Base-by-base conservation (phyloP, 2,329 filamentous ascomycete genomes). In the Nectriaceae sp. region DNA sequence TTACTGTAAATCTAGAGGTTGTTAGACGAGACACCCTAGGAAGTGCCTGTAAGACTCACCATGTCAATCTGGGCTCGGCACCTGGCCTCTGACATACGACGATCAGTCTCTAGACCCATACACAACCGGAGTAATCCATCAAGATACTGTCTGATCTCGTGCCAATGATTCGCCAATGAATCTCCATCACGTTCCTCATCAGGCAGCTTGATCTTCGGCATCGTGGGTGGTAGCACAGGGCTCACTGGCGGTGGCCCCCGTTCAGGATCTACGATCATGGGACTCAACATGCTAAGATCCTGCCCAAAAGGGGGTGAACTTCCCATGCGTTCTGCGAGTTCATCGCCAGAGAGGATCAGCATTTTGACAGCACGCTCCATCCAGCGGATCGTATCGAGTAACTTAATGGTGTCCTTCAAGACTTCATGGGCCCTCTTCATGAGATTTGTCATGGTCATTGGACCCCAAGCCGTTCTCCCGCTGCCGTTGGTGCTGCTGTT, bases 361-460 rank as follows among this genome's bases (percentile, higher is more conserved):
- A 75, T 63, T 52, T 73, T 74, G 26, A 75, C 59, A 2, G 71
- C 73, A 6, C 74, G 67, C 52, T 76, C 74, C 69, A 75, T 75
- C 74, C 74, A 76, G 19, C 71, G 61, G 24, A 76, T 65, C 1
- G 74, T 76, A 40, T 76, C 73, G 1, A 76, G 64, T 8, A 76
- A 59, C 46, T 75, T 70, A 42, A 76, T 75, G 2, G 71, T 70
- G 11, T 69, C 70, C 46, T 75, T 75, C 20, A 76, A 60, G 2
- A 74, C 73, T 35, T 75, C 72, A 29, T 76, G 74, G 0, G 73
- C 73, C 41, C 72, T 67, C 56, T 75, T 75, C 74, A 76, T 76
- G 16, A 76, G 65, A 41, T 72, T 70, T 3, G 74, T 75, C 49
- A 74, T 75, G 40, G 73, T 72, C 56, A 72, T 73, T 3, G 70